Evolutionary conservation across 139 green algal genomes (phyloP), one percentile per base, ranked within the genome.

Genomic region (Volvox reticuliferus): DNA sequence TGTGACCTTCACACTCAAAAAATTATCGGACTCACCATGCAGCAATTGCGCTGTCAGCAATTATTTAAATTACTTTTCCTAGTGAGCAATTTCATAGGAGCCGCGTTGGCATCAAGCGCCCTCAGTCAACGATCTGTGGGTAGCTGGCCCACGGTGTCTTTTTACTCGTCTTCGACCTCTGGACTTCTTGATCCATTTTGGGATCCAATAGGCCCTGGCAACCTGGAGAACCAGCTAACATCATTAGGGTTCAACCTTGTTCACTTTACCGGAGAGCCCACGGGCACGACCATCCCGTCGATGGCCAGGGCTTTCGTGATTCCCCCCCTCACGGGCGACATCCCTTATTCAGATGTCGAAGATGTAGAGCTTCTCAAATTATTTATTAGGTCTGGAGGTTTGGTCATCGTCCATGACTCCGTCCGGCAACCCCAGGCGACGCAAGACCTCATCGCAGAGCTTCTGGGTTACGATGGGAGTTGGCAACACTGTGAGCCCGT

Each of bases 401-500:
- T 84, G 37, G 78, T 84, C 20, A 67, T 84, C 18, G 78, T 84
- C 28, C 78, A 84, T 18, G 78, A 84, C 13, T 84, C 78, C 14
- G 1, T 67, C 13, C 36, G 37, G 78, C 78, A 19, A 20, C 30
- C 28, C 20, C 37, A 84, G 78, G 78, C 28, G 18, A 84, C 78
- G 19, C 37, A 67, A 21, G 78, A 67, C 19, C 78, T 84, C 18
- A 67, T 84, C 36, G 37, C 78, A 16, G 26, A 84, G 33, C 32
- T 84, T 35, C 78, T 84, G 28, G 78, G 37, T 19, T 67, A 68
- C 78, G 21, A 32, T 1, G 78, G 78, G 21, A 44, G 65, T 44
- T 84, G 78, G 78, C 78, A 84, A 24, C 78, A 84, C 22, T 84
- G 78, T 35, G 21, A 84, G 78, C 37, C 78, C 21, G 36, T 84